A percentile compares a stretch with the other conserved stretches of the same genome.
Evolutionary conservation across 2,329 filamentous ascomycete genomes (phyloP).

Genomic region (Neofusicoccum kwambonambiense): DNA sequence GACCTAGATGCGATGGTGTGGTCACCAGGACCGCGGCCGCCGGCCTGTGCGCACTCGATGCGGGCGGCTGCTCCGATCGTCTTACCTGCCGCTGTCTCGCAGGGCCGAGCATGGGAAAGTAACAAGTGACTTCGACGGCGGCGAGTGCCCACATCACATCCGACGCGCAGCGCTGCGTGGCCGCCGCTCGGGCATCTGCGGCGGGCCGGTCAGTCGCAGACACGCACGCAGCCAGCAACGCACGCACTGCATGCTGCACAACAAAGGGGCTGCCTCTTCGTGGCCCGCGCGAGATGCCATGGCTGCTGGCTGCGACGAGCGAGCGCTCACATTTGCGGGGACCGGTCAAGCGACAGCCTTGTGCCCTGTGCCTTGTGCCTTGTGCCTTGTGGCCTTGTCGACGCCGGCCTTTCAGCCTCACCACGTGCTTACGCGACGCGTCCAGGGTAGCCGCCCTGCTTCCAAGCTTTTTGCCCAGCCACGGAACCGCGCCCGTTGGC

Average conservation of each 20-base stretch:
- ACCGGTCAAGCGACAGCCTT: slow-evolving; percentile 1
- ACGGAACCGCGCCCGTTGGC: not conserved
- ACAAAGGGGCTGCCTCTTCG: not conserved
- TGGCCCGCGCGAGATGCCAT: not conserved
- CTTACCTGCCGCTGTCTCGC: not conserved
- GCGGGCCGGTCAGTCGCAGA: not conserved
- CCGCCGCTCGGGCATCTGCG: not conserved
- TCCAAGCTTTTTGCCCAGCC: not conserved
- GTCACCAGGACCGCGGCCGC: not conserved
- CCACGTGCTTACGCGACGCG: slow-evolving; percentile 4
- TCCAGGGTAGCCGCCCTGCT: not conserved
- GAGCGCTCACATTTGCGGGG: slow-evolving; percentile 3
- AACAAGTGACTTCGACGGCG: not conserved
- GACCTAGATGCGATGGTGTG: not conserved
- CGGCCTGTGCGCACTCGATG: not conserved
- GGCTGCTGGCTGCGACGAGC: not conserved
- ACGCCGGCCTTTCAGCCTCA: slow-evolving; percentile 3
- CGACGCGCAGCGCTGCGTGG: not conserved
- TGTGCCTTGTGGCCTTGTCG: not conserved
- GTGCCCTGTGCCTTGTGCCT: not conserved
- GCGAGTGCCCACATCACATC: not conserved
- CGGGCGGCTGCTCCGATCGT: not conserved
- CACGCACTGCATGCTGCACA: slow-evolving; percentile 5
- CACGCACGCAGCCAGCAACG: not conserved
- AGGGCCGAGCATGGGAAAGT: not conserved